A percentile compares a stretch with the other conserved stretches of the same genome.
phyloP scores from a whole-genome alignment of 164 flowering plant genomes.

The Piper longum region DNA sequence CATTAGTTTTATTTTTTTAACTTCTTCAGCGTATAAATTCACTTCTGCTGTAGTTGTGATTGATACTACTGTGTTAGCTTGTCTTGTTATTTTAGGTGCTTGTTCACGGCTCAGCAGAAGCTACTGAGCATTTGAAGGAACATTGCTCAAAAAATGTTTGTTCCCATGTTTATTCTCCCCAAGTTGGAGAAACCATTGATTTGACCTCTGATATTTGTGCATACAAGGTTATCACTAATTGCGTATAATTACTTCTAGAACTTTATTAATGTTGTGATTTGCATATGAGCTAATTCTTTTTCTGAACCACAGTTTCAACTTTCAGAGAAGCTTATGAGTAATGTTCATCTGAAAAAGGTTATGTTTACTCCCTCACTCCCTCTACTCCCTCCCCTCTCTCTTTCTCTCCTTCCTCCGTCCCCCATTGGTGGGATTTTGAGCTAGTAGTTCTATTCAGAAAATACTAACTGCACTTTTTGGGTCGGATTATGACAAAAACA shows the following conservation, averaged over 20 bases:
- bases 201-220: constrained; percentile 97
- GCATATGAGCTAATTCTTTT: not conserved
- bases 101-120: constrained; percentile 97
- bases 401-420: too few relatives aligned
- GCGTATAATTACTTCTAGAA: not conserved
- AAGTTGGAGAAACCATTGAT: constrained; percentile 82
- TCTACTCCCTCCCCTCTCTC: not conserved
- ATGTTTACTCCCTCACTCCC: not conserved
- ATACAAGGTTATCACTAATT: constrained; percentile 51
- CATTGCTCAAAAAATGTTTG: constrained; percentile 76
- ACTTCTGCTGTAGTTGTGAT: not conserved
- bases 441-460: not conserved
- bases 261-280: not conserved
- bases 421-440: not conserved
- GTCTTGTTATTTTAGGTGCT: constrained; percentile 40
- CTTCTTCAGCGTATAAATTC: not conserved
- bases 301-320: constrained; percentile 58
- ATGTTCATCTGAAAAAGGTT: constrained; percentile 90
- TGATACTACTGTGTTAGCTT: not conserved
- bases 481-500: not conserved
- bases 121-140: constrained; percentile 95
- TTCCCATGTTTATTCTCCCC: constrained; percentile 95
- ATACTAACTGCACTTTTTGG: not conserved
- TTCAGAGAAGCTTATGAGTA: constrained; percentile 91
- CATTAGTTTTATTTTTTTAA: not conserved